phyloP scores from a whole-genome alignment of 768 basidiomycete species.

The Termitomyces sp. region DNA sequence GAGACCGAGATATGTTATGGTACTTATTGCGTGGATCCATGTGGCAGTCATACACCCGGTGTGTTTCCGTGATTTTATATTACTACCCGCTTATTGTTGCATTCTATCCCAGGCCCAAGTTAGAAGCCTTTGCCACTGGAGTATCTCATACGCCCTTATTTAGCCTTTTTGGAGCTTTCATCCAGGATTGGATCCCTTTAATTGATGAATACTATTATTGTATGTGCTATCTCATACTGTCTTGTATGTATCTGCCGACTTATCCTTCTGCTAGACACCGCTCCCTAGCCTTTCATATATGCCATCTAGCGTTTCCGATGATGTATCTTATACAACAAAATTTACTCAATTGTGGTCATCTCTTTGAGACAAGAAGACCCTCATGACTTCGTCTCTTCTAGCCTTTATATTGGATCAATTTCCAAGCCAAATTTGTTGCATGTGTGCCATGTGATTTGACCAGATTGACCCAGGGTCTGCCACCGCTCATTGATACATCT shows the following conservation, averaged over 20 bases:
- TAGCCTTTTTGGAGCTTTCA: conserved; percentile 60
- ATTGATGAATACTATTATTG: conserved; percentile 92
- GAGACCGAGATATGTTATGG: conserved; percentile 80
- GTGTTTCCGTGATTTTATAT: conserved; percentile 14
- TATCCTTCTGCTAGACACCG: conserved; percentile 28
- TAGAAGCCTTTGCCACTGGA: conserved; percentile 55
- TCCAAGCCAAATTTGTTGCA: conserved; percentile 1
- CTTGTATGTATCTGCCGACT: neutral
- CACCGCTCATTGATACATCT: neutral
- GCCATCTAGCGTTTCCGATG: conserved; percentile 2
- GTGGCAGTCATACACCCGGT: conserved; percentile 80
- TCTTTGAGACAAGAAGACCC: neutral
- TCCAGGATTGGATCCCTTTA: conserved; percentile 84
- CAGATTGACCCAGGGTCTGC: neutral
- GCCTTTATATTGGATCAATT: neutral
- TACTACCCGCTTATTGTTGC: conserved; percentile 2
- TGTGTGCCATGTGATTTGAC: conserved; percentile 10
- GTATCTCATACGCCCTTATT: conserved; percentile 57
- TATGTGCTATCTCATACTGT: conserved; percentile 32
- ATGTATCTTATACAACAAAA: conserved; percentile 11
- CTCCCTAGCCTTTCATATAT: conserved; percentile 24
- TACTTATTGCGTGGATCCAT: conserved; percentile 83
- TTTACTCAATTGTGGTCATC: neutral
- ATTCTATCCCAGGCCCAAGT: conserved; percentile 51
- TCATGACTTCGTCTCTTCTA: neutral